Evolutionary conservation across 768 basidiomycete genomes (phyloP).

Genomic region (Podaxis mareebaensis): DNA sequence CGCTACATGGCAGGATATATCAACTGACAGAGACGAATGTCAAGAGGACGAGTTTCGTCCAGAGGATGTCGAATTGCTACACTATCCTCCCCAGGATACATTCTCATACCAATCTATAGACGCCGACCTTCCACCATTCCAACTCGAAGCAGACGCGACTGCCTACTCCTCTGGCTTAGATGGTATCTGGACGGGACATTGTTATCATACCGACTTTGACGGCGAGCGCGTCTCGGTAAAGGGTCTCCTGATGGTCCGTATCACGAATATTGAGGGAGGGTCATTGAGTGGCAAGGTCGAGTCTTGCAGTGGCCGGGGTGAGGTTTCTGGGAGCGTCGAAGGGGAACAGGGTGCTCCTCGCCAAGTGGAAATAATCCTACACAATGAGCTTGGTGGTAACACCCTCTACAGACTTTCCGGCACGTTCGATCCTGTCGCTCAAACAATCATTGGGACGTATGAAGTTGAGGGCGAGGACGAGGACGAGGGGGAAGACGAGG

Average conservation of each 20-base stretch:
- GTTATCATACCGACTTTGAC: constrained; percentile 24
- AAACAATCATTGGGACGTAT: constrained; percentile 21
- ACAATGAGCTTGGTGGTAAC: not conserved
- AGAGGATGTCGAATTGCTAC: constrained; percentile 27
- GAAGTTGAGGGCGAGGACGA: constrained; percentile 18
- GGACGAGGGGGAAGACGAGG: constrained; percentile 1
- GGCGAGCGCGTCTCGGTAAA: constrained; percentile 22
- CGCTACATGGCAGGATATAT: constrained; percentile 27
- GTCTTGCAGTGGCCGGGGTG: not conserved
- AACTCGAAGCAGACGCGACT: constrained; percentile 20
- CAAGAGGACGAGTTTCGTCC: constrained; percentile 18
- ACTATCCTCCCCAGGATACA: constrained; percentile 33
- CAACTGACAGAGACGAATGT: constrained; percentile 17
- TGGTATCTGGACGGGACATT: constrained; percentile 37
- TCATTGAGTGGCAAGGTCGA: not conserved
- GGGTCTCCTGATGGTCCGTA: not conserved
- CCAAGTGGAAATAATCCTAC: not conserved
- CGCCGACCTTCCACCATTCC: constrained; percentile 30
- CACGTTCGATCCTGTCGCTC: constrained; percentile 15
- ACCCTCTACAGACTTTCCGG: not conserved
- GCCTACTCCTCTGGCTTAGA: constrained; percentile 19
- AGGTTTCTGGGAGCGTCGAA: not conserved
- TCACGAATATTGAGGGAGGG: not conserved
- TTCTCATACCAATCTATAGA: constrained; percentile 32
- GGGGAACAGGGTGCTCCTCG: not conserved